Conservation (phyloP, 306 rosid genomes). For the Inga leiocalycina region DNA sequence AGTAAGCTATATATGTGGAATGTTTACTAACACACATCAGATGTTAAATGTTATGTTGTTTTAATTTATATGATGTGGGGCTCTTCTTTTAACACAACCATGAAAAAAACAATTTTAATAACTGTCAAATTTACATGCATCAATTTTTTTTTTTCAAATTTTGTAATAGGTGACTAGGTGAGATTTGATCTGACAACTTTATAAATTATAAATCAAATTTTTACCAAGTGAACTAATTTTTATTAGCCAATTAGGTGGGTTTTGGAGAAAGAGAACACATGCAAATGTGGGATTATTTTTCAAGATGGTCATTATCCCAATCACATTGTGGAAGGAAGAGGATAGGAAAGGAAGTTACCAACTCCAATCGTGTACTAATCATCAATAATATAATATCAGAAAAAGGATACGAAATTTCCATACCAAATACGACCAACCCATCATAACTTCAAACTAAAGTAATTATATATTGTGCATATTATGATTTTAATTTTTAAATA, state of each 20-base stretch:
- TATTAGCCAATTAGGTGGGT: not conserved
- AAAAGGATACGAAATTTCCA: not conserved
- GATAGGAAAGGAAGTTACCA: constrained; percentile 9
- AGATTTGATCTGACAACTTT: too few species aligned
- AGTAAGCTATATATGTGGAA: too few species aligned
- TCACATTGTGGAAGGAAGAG: not conserved
- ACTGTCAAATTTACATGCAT: too few species aligned
- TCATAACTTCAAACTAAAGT: not conserved
- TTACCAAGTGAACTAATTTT: too few species aligned
- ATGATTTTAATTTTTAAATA: not conserved
- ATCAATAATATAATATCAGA: not conserved
- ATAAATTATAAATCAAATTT: too few species aligned
- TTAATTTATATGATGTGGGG: too few species aligned
- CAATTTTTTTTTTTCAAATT: too few species aligned
- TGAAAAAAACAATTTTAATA: too few species aligned
- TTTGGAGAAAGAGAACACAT: not conserved
- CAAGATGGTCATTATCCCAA: not conserved
- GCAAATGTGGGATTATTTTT: not conserved
- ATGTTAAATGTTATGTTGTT: too few species aligned
- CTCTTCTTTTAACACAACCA: too few species aligned
- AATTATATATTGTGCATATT: not conserved
- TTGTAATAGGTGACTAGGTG: too few species aligned
- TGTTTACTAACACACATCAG: too few species aligned
- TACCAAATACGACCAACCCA: constrained; percentile 29
- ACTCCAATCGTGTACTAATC: constrained; percentile 11